A percentile compares a stretch with the other conserved stretches of the same genome.
Conservation (phyloP, 2,329 filamentous ascomycete species). For the Paramyrothecium sp. region DNA sequence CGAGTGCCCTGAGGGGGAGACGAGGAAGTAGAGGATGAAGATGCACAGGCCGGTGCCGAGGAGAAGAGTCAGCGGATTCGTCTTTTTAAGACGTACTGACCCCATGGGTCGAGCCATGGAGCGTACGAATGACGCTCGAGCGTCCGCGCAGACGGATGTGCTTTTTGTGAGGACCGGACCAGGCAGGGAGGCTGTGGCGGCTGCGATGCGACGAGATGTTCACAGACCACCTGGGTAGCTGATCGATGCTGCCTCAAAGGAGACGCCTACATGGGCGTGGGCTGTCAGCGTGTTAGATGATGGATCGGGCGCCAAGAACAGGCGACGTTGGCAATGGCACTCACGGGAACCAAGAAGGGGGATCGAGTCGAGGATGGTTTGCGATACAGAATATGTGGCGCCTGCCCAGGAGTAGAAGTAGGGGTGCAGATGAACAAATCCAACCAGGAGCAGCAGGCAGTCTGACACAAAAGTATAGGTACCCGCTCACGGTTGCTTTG, state of each 20-base stretch:
- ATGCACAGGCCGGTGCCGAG: conserved; percentile 72
- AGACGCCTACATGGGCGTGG: background rate
- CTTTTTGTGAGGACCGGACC: background rate
- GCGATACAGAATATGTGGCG: background rate
- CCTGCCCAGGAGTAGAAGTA: background rate
- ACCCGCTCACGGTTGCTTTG: no score
- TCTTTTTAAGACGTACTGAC: conserved; percentile 72
- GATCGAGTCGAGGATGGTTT: background rate
- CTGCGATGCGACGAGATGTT: background rate
- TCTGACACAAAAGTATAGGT: no score
- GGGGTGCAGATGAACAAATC: background rate
- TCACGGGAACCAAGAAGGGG: background rate
- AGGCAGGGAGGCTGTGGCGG: background rate
- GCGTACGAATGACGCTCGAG: conserved; percentile 6
- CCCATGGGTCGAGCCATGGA: conserved; percentile 59
- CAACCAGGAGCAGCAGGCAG: no score
- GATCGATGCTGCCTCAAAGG: background rate
- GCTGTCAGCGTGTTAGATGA: background rate
- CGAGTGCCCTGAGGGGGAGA: conserved; percentile 50
- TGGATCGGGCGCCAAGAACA: background rate
- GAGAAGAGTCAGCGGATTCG: conserved; percentile 72
- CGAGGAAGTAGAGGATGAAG: conserved; percentile 65
- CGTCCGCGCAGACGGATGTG: background rate
- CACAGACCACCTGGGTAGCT: background rate
- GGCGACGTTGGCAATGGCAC: background rate